Base-by-base conservation (phyloP, 2,329 filamentous ascomycete genomes). In the Epichloe hybrida region DNA sequence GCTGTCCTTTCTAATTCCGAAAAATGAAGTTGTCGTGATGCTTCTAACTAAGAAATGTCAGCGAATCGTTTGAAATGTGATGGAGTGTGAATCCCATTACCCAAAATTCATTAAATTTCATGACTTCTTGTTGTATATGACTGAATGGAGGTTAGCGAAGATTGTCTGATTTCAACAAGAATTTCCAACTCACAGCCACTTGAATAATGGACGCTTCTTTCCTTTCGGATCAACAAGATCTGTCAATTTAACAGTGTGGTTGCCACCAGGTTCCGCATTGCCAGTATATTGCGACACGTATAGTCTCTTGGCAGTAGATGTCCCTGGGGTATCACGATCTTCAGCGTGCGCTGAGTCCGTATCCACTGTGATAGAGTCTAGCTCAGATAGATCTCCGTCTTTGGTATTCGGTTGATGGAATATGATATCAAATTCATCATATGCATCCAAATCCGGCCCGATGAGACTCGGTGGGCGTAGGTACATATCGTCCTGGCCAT, bases 51-150 rank as follows among this genome's bases (percentile, higher is more conserved):
- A 9, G 5, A 27, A 42, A 11, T 0, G 48, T 60, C 35, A 61
- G 52, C 37, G 13, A 13, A 23, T 7, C 23, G 4, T 13, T 20
- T 12, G 40, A 34, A 21, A 42, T 13, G 9, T 5, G 21, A 27
- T 36, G 15, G 20, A 34, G 41, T 46, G 8, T 4, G 43, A 35
- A 12, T 27, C 8, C 12, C 5, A 54, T 48, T 59, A 71, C 67
- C 58, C 67, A 69, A 21, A 73, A 64, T 3, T 67, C 64, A 9
- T 72, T 68, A 54, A 73, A 67, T 50, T 65, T 69, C 65, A 72
- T 66, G 4, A 65, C 60, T 2, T 64, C 57, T 52, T 72, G 69
- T 1, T 61, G 62, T 20, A 72, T 52, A 53, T 72, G 66, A 2
- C 66, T 69, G 12, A 3, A 9, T 4, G 1, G 27, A 12, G 3